Conservation (phyloP, 2,329 filamentous ascomycete species). For the Apiospora arundinis region DNA sequence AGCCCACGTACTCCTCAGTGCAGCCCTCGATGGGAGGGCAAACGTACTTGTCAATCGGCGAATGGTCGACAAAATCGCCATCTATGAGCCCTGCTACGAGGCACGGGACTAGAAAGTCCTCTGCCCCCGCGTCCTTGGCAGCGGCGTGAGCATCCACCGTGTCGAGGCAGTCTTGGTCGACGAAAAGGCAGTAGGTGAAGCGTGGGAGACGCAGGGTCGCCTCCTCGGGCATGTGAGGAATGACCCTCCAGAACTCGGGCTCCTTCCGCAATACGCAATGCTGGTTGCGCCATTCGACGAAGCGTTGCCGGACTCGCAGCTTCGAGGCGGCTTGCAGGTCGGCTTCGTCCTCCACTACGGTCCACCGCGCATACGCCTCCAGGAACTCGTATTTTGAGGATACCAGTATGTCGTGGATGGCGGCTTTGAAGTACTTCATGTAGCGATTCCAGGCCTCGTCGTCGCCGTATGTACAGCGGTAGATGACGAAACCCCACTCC, state of each 20-base stretch:
- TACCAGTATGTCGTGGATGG: neutral
- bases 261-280: neutral
- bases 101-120: neutral
- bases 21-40: neutral
- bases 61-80: neutral
- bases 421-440: neutral
- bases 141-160: neutral
- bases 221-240: neutral
- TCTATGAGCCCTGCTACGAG: neutral
- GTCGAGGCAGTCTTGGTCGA: constrained; percentile 8
- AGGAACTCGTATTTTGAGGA: neutral
- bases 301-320: neutral
- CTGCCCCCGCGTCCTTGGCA: neutral
- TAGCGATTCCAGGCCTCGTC: neutral
- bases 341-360: neutral
- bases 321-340: neutral
- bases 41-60: neutral
- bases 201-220: neutral
- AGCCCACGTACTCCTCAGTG: neutral
- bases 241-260: neutral
- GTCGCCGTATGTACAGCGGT: constrained; percentile 16
- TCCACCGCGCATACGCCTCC: neutral
- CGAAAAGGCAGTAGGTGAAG: neutral
- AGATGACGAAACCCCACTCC: neutral
- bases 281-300: neutral